Evolutionary conservation across 371 early-diverging fungal species (phyloP).

Genomic region (Edhazardia aedis): DNA sequence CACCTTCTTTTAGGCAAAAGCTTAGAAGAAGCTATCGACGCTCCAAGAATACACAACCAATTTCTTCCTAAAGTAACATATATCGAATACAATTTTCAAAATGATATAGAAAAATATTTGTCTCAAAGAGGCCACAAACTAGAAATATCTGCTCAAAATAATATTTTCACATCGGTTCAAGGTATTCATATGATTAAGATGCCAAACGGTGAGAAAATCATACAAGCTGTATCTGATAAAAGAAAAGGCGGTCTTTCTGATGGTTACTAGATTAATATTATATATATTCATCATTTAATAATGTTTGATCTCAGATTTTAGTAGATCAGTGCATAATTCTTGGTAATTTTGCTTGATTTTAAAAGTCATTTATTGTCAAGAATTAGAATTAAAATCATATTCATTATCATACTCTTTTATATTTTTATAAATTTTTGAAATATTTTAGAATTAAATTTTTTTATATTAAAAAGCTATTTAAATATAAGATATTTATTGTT

Average conservation of each 20-base stretch:
- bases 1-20: slow-evolving; percentile 54
- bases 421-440: too few species aligned
- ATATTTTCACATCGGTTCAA: slow-evolving; percentile 32
- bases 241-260: slow-evolving; percentile 25
- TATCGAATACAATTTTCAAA: slow-evolving; percentile 24
- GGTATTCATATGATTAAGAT: slow-evolving; percentile 25
- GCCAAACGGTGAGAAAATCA: slow-evolving; percentile 3
- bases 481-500: too few species aligned
- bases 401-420: too few species aligned
- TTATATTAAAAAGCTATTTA: too few species aligned
- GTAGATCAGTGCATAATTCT: too few species aligned
- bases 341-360: too few species aligned
- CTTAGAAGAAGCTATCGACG: slow-evolving; percentile 54
- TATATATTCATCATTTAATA: too few species aligned
- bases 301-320: too few species aligned
- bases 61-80: slow-evolving; percentile 55
- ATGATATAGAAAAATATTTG: slow-evolving; percentile 3
- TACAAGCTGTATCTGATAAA: slow-evolving; percentile 25
- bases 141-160: slow-evolving; percentile 18
- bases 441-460: too few species aligned
- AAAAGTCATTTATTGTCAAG: too few species aligned
- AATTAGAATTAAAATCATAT: too few species aligned
- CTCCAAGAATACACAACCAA: slow-evolving; percentile 72
- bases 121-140: slow-evolving; percentile 14
- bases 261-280: slow-evolving; percentile 11